Evolutionary conservation across 495 filamentous ascomycete genomes (phyloP).

Genomic region (Penicillium steckii): DNA sequence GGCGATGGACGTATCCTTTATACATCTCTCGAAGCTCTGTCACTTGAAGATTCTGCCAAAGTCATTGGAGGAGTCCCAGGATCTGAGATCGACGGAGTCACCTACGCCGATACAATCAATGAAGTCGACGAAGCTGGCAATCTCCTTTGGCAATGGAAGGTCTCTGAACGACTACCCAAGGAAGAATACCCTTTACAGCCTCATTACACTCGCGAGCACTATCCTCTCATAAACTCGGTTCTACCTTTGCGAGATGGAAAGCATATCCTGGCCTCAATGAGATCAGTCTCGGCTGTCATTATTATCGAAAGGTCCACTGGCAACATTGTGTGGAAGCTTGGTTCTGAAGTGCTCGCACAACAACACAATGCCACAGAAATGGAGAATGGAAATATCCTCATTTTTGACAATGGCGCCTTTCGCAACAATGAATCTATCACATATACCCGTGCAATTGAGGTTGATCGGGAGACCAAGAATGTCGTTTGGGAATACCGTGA

Average conservation of each 20-base stretch:
- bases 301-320: conserved; percentile 39
- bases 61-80: conserved; percentile 40
- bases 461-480: conserved; percentile 27
- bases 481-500: conserved; percentile 48
- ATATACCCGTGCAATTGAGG: conserved; percentile 41
- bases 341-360: conserved; percentile 38
- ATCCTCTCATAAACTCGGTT: conserved; percentile 44
- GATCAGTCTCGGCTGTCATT: conserved; percentile 41
- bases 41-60: conserved; percentile 27
- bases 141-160: conserved; percentile 45
- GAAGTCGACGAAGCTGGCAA: conserved; percentile 34
- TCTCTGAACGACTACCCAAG: conserved; percentile 36
- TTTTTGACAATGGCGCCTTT: conserved; percentile 49
- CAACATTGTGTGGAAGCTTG: conserved; percentile 40
- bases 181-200: conserved; percentile 34
- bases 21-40: conserved; percentile 41
- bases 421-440: conserved; percentile 37
- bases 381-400: conserved; percentile 38
- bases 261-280: conserved; percentile 41
- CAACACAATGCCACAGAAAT: conserved; percentile 46
- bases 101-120: conserved; percentile 47
- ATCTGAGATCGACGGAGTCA: conserved; percentile 37
- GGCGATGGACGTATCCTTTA: conserved; percentile 43
- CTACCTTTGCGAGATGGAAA: conserved; percentile 35
- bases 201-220: conserved; percentile 47